Conservation (phyloP, 805 yeast species). For the Monosporozyma siamensis region DNA sequence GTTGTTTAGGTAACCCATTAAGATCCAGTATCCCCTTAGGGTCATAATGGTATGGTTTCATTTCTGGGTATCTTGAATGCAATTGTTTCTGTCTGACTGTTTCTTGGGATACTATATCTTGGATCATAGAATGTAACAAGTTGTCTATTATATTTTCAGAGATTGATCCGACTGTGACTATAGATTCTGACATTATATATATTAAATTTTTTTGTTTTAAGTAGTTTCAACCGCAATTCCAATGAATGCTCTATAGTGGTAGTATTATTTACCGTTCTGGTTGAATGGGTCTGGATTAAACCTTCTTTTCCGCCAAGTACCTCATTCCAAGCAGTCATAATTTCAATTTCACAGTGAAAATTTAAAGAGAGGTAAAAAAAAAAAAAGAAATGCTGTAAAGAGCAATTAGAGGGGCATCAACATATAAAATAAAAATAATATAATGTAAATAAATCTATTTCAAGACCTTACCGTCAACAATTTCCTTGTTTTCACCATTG, state of each 20-base stretch:
- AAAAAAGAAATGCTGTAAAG: neutral
- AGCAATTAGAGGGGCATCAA: too few relatives aligned
- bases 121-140: conserved; percentile 23
- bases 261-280: too few relatives aligned
- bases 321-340: too few relatives aligned
- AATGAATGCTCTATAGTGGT: too few relatives aligned
- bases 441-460: conserved; percentile 61
- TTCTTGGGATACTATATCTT: conserved; percentile 26
- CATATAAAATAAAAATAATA: too few relatives aligned
- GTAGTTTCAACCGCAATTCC: too few relatives aligned
- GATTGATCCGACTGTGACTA: conserved; percentile 16
- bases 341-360: too few relatives aligned
- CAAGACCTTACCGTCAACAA: conserved; percentile 96
- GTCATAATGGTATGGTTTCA: conserved; percentile 22
- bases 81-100: conserved; percentile 17
- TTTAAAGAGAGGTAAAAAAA: neutral
- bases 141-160: conserved; percentile 20
- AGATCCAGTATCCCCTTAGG: conserved; percentile 22
- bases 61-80: conserved; percentile 17
- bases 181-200: conserved; percentile 6
- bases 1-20: conserved; percentile 23
- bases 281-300: too few relatives aligned
- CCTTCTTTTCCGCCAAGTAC: too few relatives aligned
- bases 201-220: neutral
- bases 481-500: conserved; percentile 74